Conservation (phyloP, 768 basidiomycete genomes). For the Kwoniella newhampshirensis region DNA sequence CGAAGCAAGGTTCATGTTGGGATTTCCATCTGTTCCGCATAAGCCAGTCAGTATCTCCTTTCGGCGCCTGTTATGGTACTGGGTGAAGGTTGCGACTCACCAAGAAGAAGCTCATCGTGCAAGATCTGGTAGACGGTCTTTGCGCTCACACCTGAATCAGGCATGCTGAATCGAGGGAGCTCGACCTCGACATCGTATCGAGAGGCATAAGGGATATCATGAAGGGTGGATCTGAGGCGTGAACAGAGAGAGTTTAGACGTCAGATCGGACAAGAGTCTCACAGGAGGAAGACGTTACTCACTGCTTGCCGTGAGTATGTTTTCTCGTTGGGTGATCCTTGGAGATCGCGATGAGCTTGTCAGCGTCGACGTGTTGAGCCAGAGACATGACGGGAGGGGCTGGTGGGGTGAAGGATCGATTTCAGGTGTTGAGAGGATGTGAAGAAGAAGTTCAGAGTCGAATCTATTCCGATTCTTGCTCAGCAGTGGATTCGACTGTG, state of each 20-base stretch:
- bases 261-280: no score
- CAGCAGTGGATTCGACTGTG: no score
- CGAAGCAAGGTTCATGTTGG: constrained; percentile 65
- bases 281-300: no score
- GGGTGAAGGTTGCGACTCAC: constrained; percentile 19
- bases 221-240: constrained; percentile 34
- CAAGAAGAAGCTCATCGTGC: constrained; percentile 62
- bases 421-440: no score
- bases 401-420: no score
- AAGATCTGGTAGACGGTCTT: constrained; percentile 53
- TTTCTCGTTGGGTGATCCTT: constrained; percentile 48
- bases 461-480: no score
- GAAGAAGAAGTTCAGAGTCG: no score
- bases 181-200: constrained; percentile 45
- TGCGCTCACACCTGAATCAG: constrained; percentile 35
- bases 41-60: constrained; percentile 13
- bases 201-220: constrained; percentile 43
- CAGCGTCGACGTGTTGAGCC: constrained; percentile 60
- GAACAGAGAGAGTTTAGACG: no score
- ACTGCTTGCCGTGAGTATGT: constrained; percentile 38
- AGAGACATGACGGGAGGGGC: constrained; percentile 43
- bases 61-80: neutral
- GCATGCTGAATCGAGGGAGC: constrained; percentile 48
- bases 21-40: constrained; percentile 56
- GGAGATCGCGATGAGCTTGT: constrained; percentile 62